Conservation (phyloP, 371 early-diverging fungal species). For the Mucor plumbeus region DNA sequence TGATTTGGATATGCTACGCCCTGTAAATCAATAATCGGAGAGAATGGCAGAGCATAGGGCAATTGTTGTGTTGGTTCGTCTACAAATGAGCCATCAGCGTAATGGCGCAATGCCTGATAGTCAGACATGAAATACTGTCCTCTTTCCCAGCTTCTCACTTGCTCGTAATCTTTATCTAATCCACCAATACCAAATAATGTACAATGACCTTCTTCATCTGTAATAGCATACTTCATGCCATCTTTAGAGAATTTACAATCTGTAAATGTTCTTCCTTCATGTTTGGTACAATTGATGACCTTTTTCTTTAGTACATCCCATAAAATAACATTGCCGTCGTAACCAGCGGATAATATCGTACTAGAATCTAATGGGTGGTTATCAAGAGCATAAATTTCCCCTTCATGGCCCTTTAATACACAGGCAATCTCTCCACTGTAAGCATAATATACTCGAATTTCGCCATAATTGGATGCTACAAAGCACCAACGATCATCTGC, state of each 20-base stretch:
- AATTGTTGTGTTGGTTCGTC: conserved; percentile 74
- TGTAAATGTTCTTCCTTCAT: conserved; percentile 45
- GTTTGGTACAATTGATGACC: conserved; percentile 37
- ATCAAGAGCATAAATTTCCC: conserved; percentile 76
- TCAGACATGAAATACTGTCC: conserved; percentile 80
- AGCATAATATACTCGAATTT: conserved; percentile 69
- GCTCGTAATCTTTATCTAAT: conserved; percentile 60
- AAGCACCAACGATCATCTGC: conserved; percentile 65
- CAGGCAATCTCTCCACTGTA: conserved; percentile 59
- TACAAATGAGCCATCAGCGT: conserved; percentile 69
- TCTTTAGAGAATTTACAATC: conserved; percentile 62
- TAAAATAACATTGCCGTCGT: conserved; percentile 84
- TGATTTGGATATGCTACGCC: conserved; percentile 74
- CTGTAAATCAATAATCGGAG: conserved; percentile 69
- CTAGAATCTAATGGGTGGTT: conserved; percentile 75
- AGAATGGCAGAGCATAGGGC: conserved; percentile 69
- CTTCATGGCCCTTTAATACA: conserved; percentile 63
- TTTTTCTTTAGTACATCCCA: conserved; percentile 67
- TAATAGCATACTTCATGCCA: conserved; percentile 69
- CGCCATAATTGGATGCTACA: conserved; percentile 64
- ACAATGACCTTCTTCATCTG: conserved; percentile 73
- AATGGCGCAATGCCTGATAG: conserved; percentile 67
- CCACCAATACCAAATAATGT: conserved; percentile 70
- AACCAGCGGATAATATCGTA: conserved; percentile 80
- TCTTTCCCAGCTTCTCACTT: conserved; percentile 65